Evolutionary conservation across 2,329 filamentous ascomycete genomes (phyloP), one percentile per base, ranked within the genome.

Genomic region (Xylaria sp.): DNA sequence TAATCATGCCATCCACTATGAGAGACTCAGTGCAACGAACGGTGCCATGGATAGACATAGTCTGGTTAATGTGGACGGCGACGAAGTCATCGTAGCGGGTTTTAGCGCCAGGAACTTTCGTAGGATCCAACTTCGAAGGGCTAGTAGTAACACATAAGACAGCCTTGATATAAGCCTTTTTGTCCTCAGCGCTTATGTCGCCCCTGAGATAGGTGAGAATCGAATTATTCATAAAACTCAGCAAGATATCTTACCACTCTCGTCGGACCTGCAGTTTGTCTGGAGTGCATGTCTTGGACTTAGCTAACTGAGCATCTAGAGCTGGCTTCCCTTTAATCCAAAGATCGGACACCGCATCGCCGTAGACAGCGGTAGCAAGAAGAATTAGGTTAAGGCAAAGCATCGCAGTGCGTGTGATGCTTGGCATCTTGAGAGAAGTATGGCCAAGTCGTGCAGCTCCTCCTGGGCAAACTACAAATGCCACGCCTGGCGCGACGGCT

Each of bases 71-170:
- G 39, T 79, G 76, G 7, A 77, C 72, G 17, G 75, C 76, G 3
- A 77, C 75, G 47, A 79, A 78, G 68, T 79, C 78, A 64, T 79
- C 78, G 55, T 76, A 79, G 12, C 75, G 70, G 19, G 69, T 75
- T 42, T 72, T 71, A 0, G 76, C 76, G n/a, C 75, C 78, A 5
- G 75, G 73, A 21, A 68, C 71, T n/a, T 62, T 59, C 9, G 61
- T 64, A 17, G 58, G 65, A 60, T 73, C 72, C 11, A 73, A 64
- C 63, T 74, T 74, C 21, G 75, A 74, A 11, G 74, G 74, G 56
- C 69, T 69, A 4, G 61, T 59, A 17, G 69, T 65, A 30, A 77
- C 62, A 36, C 76, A 77, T 48, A 73, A 62, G 19, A 77, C 75
- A 14, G 73, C 74, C 53, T 72, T 68, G 61, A 76, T 75, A 58